Evolutionary conservation across 1,139 yeast species (phyloP), one percentile per base, ranked within the genome.

Genomic region (Protomyces inouyei): DNA sequence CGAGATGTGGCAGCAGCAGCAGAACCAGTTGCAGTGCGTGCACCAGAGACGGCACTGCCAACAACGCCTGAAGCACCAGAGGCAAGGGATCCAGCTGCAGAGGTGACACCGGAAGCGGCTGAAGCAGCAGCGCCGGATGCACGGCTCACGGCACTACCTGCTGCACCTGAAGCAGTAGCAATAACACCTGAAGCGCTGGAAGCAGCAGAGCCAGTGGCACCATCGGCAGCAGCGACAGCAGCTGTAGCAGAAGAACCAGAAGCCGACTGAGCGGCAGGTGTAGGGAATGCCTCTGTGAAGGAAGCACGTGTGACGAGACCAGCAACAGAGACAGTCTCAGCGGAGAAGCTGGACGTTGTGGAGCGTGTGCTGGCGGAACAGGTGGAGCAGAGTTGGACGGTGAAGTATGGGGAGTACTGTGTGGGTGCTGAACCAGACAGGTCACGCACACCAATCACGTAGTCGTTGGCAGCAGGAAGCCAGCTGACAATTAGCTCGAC

Each of bases 371-470:
- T 45, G 48, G 61, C 48, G 5, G 63, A 52, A 38, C 67, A 65
- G 36, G 67, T 65, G 23, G 65, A 61, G 64, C 67, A 65, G 52
- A 57, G 63, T 51, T 65, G 65, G 8, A 65, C 51, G 18, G 60
- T 57, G 21, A 65, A 65, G 63, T 37, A 61, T n/a, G 65, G 57
- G 35, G 63, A 55, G 59, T 61, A 61, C 35, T 45, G 52, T 43
- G 60, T 52, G 16, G 63, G 53, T 28, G 63, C 48, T 2, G 55
- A 32, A 40, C 63, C 67, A 38, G 54, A 35, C 37, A 55, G 57
- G 36, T 48, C 59, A 9, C 21, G 21, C 35, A 65, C 35, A 12
- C 46, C 57, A 18, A 65, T 63, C 28, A 54, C 43, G 57, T 65
- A 65, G 60, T 61, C 61, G 45, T 65, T 57, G 28, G 61, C 65